These are phyloP conservation scores for Neofusicoccum ribis DNA, from an alignment of 2,329 filamentous ascomycete genomes.

Conservation along the genomic window DNA sequence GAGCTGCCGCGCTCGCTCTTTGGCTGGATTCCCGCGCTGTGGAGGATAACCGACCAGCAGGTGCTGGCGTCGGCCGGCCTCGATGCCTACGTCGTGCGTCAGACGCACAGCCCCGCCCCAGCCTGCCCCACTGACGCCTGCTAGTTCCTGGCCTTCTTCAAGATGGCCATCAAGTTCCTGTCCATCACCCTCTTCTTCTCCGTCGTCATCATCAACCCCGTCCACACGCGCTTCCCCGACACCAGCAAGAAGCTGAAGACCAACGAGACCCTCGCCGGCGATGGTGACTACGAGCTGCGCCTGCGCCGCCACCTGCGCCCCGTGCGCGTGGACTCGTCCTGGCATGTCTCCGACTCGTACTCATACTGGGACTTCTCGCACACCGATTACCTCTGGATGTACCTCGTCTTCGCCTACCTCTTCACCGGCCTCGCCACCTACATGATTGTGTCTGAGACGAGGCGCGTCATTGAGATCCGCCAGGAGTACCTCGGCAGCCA, in stretches of 20 bases:
- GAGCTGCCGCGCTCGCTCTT: slow-evolving; percentile 80
- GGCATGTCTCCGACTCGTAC: slow-evolving; percentile 13
- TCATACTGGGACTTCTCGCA: slow-evolving; percentile 34
- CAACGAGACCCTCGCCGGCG: slow-evolving; percentile 21
- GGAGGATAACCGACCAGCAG: slow-evolving; percentile 83
- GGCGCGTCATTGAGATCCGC: slow-evolving; percentile 78
- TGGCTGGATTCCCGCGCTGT: slow-evolving; percentile 88
- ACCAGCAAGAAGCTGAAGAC: slow-evolving; percentile 39
- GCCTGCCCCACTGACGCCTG: slow-evolving; percentile 1
- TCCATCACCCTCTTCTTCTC: slow-evolving; percentile 79
- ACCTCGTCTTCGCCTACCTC: slow-evolving; percentile 90
- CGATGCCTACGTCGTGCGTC: slow-evolving; percentile 83
- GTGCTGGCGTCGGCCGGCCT: slow-evolving; percentile 86
- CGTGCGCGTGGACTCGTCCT: not conserved
- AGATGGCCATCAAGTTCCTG: slow-evolving; percentile 87
- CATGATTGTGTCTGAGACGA: slow-evolving; percentile 79
- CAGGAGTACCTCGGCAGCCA: slow-evolving; percentile 93
- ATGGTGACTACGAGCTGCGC: slow-evolving; percentile 7
- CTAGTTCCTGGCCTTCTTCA: slow-evolving; percentile 89
- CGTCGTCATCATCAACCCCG: slow-evolving; percentile 75
- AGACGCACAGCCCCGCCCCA: not conserved
- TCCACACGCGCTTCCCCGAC: slow-evolving; percentile 68
- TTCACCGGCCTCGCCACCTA: slow-evolving; percentile 83
- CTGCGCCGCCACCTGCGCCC: not conserved
- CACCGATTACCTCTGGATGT: slow-evolving; percentile 79